Evolutionary conservation across 768 basidiomycete genomes (phyloP), one percentile per base, ranked within the genome.

Genomic region (Psilocybe cubensis): DNA sequence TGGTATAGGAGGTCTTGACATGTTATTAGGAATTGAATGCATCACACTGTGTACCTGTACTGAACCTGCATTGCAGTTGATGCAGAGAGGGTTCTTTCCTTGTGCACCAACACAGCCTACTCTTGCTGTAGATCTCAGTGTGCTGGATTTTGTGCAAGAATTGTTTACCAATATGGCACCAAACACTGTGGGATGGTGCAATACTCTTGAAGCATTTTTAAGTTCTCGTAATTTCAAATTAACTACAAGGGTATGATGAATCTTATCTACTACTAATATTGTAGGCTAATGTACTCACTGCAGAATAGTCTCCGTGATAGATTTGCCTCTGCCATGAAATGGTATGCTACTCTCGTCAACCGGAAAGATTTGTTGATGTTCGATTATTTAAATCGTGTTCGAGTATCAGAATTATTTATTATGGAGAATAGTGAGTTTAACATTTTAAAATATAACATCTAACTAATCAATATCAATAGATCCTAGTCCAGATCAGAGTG

Each of bases 71-170:
- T 45, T 57, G 20, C 56, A 57, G 21, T 31, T 57, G 1, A 41
- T 57, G 0, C 25, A 24, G 11, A 20, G 4, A 17, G 56, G 56
- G 1, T 50, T 57, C 2, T 57, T 57, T 46, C 56, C 56, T 18
- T 57, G 56, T 57, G 56, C 70, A 5, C 74, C 74, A 0, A 17
- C 65, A 3, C 52, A 43, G 0, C 74, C 74, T 6, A 65, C 67
- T 9, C 57, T 76, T 3, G 74, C 70, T 11, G 67, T 76, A 1
- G 69, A 74, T 49, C 27, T 75, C 17, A 57, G 57, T 31, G 59
- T 74, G 25, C 52, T 75, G 9, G 63, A 69, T 28, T 72, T 75
- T 52, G 67, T 68, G 0, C 23, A 42, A 28, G 35, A 58, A 7
- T 57, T 75, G 0, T 74, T 71, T 56, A 42, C 71, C 43, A 63